Conservation (phyloP, 2,329 filamentous ascomycete species). For the Lecanicillium sp. region DNA sequence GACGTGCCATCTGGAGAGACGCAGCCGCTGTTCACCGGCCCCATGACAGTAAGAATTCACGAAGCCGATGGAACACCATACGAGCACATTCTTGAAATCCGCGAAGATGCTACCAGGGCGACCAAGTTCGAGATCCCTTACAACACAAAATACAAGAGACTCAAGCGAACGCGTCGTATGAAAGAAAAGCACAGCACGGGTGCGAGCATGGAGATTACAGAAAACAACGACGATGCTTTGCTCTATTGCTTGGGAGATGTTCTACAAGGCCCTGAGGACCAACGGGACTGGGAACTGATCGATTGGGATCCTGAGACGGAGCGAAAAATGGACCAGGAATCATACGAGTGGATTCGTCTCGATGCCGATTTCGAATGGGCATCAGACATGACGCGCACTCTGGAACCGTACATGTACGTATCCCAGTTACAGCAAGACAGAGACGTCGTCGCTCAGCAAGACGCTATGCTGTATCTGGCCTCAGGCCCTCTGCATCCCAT, state of each 20-base stretch:
- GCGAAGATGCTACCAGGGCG: conserved; percentile 68
- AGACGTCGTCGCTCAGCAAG: conserved; percentile 84
- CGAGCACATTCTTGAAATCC: conserved; percentile 95
- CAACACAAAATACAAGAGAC: conserved; percentile 96
- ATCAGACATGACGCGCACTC: conserved; percentile 70
- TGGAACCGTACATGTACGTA: conserved; percentile 96
- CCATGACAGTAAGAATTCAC: conserved; percentile 96
- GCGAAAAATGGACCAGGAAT: conserved; percentile 87
- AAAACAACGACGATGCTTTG: conserved; percentile 69
- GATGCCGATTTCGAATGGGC: conserved; percentile 99
- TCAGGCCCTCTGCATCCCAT: conserved; percentile 65
- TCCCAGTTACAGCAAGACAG: conserved; percentile 96
- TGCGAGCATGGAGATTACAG: conserved; percentile 54
- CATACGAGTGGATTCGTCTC: conserved; percentile 97
- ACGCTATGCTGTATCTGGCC: conserved; percentile 70
- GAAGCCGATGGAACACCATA: conserved; percentile 98
- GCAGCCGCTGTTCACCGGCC: conserved; percentile 82
- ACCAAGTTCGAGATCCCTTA: conserved; percentile 91
- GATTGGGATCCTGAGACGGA: conserved; percentile 91
- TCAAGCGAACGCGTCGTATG: conserved; percentile 80
- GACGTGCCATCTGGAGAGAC: conserved; percentile 63
- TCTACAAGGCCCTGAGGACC: conserved; percentile 74
- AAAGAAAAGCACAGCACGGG: conserved; percentile 62
- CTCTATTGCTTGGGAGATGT: conserved; percentile 92
- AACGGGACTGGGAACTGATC: conserved; percentile 72